A percentile compares a stretch with the other conserved stretches of the same genome.
Conservation (phyloP, 2,329 filamentous ascomycete species). For the Fusarium sterilihyphosum region DNA sequence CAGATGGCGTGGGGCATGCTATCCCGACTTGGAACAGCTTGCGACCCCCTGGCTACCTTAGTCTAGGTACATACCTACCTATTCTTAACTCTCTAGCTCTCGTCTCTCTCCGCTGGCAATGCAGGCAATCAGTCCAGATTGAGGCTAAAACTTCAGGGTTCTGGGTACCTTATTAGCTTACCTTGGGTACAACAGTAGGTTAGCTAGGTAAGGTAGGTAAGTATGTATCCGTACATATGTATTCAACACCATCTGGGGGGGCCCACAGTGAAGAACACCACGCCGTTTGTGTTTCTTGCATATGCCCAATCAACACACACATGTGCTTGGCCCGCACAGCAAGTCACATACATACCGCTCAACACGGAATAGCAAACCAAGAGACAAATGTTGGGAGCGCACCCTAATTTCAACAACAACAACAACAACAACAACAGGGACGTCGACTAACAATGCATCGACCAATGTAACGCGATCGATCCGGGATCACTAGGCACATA, state of each 20-base stretch:
- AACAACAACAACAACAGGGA: constrained; percentile 4
- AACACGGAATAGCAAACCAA: background rate
- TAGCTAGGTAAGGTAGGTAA: no score
- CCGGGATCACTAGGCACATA: constrained; percentile 18
- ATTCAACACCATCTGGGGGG: background rate
- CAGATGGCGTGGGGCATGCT: constrained; percentile 38
- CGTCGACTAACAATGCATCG: constrained; percentile 23
- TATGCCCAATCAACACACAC: constrained; percentile 1
- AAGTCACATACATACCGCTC: background rate
- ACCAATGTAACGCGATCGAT: constrained; percentile 38
- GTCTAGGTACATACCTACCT: background rate
- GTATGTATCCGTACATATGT: background rate
- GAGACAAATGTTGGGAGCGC: background rate
- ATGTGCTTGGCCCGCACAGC: background rate
- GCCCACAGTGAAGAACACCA: constrained; percentile 13
- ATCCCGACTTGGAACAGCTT: constrained; percentile 38
- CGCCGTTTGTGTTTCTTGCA: constrained; percentile 15
- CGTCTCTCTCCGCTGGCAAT: constrained; percentile 23
- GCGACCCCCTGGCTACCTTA: constrained; percentile 20
- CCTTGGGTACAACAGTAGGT: no score
- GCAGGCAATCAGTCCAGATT: constrained; percentile 26
- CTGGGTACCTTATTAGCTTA: background rate
- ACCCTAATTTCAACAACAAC: constrained; percentile 10
- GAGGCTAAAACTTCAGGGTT: constrained; percentile 27
- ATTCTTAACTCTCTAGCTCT: constrained; percentile 27